phyloP scores from a whole-genome alignment of 1,139 yeast genomes.

The Blastobotrys proliferans region DNA sequence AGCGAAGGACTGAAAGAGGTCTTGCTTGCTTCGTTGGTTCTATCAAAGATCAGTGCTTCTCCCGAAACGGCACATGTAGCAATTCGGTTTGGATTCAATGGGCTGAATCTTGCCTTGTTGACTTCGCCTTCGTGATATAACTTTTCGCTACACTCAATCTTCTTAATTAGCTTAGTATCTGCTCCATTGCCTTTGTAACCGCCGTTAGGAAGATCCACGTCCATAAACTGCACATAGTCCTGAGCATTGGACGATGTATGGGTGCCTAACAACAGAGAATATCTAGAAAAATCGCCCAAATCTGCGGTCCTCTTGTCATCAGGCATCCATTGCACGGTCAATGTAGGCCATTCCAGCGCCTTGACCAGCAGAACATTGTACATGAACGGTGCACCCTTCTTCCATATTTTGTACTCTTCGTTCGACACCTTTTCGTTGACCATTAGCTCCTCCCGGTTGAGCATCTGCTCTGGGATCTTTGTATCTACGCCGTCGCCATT shows the following conservation, averaged over 20 bases:
- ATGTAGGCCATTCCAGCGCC: conserved; percentile 55
- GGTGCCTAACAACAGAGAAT: conserved; percentile 64
- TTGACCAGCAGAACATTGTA: conserved; percentile 73
- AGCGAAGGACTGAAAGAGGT: conserved; percentile 26
- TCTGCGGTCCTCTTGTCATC: conserved; percentile 23
- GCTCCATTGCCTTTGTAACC: conserved; percentile 18
- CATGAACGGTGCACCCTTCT: conserved; percentile 80
- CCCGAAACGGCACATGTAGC: conserved; percentile 81
- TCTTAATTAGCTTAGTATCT: conserved; percentile 36
- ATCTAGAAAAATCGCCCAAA: conserved; percentile 25
- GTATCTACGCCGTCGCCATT: conserved; percentile 2
- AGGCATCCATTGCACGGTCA: conserved; percentile 41
- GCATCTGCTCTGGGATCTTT: conserved; percentile 4
- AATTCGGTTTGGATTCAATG: conserved; percentile 59
- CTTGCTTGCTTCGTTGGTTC: conserved; percentile 31
- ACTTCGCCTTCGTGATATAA: conserved; percentile 54
- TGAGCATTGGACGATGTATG: conserved; percentile 77
- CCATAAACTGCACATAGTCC: conserved; percentile 71
- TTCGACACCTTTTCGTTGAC: conserved; percentile 44
- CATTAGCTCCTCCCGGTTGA: conserved; percentile 39
- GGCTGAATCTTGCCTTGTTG: conserved; percentile 79
- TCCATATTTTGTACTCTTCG: conserved; percentile 56
- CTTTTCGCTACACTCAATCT: conserved; percentile 41
- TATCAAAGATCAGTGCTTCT: conserved; percentile 60
- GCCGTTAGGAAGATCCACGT: conserved; percentile 59